Base-by-base conservation (phyloP, 495 filamentous ascomycete genomes). In the Talaromyces trachyspermus region DNA sequence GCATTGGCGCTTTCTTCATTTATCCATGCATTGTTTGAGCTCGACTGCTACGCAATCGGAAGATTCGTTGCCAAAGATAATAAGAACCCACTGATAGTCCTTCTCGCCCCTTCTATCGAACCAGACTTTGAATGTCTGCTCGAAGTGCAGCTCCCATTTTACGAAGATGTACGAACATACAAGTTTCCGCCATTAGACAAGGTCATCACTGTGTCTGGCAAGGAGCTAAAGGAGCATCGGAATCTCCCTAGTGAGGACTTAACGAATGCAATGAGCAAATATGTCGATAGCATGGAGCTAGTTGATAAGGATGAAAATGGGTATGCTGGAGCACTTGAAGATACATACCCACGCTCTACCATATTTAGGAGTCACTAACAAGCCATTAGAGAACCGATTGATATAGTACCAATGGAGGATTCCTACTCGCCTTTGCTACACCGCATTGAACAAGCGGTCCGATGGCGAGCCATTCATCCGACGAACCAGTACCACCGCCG, bases 211-310 rank as follows among this genome's bases (percentile, higher is more conserved):
- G 73, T 95, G 7, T 86, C 84, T n/a, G 94, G 92, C n/a, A 87
- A 87, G 47, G 68, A 76, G 14, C 72, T 95, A 18, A 84, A 74
- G 6, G 80, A 95, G 46, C 92, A 99, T 65, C 83, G 90, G 12
- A 84, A 94, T 52, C 75, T 99, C 3, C 94, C 94, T 2, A 81
- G 63, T n/a, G 72, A 83, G 11, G 76, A 84, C 5, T 67, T 97
- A 47, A 72, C 78, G 30, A 61, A 81, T 26, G 83, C 88, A 1
- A 95, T 97, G 91, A 83, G 80, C 56, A 80, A 86, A 49, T 96
- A 89, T 56, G 89, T 99, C 2, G 88, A 96, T 56, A 80, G 76
- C 32, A 97, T 99, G 94, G 90, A 99, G 57, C 68, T 99, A 0
- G 77, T 75, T 44, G 74, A 65, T 18, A 69, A 64, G 27, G 78